Evolutionary conservation across 352 stramenopile species (phyloP), one percentile per base, ranked within the genome.

Genomic region (Phytophthora meadii): DNA sequence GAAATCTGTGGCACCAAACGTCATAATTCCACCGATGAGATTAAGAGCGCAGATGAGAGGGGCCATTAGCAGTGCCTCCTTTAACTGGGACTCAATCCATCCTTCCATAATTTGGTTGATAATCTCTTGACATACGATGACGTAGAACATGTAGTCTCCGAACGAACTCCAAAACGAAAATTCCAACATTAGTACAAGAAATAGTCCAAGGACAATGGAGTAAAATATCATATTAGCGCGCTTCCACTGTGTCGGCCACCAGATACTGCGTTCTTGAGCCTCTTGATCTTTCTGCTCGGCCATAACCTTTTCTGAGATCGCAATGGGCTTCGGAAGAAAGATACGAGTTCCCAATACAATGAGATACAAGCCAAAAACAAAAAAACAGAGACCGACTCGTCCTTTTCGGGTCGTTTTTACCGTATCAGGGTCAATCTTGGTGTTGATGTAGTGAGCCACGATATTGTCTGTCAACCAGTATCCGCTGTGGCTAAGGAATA

Each of bases 161-260:
- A 98, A 99, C 9, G 89, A 81, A 41, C 80, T 82, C 97, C 96
- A 99, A 63, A 98, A 99, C 14, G 93, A 98, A 47, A 98, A 97
- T 72, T 99, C 97, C 14, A 99, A 77, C 72, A 99, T 89, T 6
- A 98, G 69, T 7, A 97, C 89, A 37, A 98, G 82, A 28, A 99
- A 98, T 5, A 99, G 73, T 5, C 85, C 90, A 14, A 98, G 84
- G 10, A 96, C 53, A 34, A 99, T 85, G 24, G 86, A 98, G n/a
- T 89, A 90, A 64, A 97, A 97, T 12, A 99, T 89, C 67, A 99
- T 89, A 61, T 98, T 98, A 25, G 89, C 90, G 19, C 97, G 83
- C 71, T 98, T 98, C 97, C 97, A 99, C 61, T 96, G 84, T 5
- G 88, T 97, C 0, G 93, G 89, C 76, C 84, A 94, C 92, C 92